Base-by-base conservation (phyloP, 352 stramenopile species). In the Phytophthora multivora region DNA sequence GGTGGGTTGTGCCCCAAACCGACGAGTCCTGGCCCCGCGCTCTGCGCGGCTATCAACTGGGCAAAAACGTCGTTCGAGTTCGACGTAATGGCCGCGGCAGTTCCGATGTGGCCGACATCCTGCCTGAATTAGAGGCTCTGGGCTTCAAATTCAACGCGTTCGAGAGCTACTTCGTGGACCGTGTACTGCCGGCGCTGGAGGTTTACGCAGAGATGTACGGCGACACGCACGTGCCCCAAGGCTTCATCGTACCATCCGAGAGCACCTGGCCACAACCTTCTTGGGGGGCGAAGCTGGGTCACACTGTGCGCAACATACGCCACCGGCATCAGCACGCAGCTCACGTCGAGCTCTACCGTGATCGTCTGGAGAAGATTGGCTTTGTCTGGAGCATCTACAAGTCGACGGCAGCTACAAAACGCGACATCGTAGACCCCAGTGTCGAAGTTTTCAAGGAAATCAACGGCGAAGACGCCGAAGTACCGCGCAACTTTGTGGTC, bases 321-420 rank as follows among this genome's bases (percentile, higher is more conserved):
- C 78, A 66, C 26, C 73, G 78, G 1, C 88, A 90, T 63, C 95
- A 95, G 41, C 95, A 98, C 70, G 85, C 95, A 1, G 90, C 93
- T 54, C 82, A 91, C 19, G 82, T 96, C 28, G 81, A 94, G 45
- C 65, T 78, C 30, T 73, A 95, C 43, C 88, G 77, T 30, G 69
- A 95, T 3, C 71, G 89, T 18, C 71, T 98, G 21, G 82, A 96
- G 36, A 72, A 85, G 13, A 69, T 98, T 16, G 95, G 93, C 9
- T 98, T 98, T 67, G 74, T 92, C 23, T 98, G 95, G 92, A 85
- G 80, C n/a, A 71, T 89, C n/a, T 76, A 86, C 41, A 70, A 87
- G 48, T 82, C 72, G 11, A 72, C 71, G 4, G 73, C 69, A 21
- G 59, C 69, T 18, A 83, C 67, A 19, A 82, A 81, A 41, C 79